Evolutionary conservation across 192 early-diverging fungal genomes (phyloP).

Genomic region (Endogone sp.): DNA sequence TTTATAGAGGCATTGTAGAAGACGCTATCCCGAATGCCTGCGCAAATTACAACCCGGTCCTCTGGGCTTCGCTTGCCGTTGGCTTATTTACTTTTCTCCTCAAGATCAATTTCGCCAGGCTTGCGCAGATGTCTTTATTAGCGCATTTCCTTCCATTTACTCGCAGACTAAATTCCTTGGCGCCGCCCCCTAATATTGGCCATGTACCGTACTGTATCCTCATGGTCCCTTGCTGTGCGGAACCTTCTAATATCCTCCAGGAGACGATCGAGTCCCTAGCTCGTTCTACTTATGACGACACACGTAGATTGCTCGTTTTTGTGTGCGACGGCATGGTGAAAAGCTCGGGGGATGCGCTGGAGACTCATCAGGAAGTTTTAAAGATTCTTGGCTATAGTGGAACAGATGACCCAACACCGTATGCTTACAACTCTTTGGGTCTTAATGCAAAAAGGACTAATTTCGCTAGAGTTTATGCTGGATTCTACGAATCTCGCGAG

Average conservation of each 20-base stretch:
- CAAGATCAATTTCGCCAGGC: conserved; percentile 33
- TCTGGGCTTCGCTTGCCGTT: conserved; percentile 32
- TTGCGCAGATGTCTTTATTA: conserved; percentile 11
- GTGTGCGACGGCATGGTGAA: conserved; percentile 67
- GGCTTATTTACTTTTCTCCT: conserved; percentile 26
- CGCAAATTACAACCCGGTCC: conserved; percentile 23
- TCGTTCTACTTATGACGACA: conserved; percentile 58
- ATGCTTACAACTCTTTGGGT: conserved; percentile 49
- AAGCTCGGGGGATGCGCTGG: conserved; percentile 49
- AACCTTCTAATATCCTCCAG: conserved; percentile 54
- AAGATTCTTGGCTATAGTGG: conserved; percentile 65
- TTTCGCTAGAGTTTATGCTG: conserved; percentile 68
- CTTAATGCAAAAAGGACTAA: conserved; percentile 54
- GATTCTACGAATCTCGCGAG: conserved; percentile 46
- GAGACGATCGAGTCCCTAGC: conserved; percentile 66
- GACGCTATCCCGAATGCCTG: conserved; percentile 16
- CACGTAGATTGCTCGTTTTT: conserved; percentile 63
- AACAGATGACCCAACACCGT: conserved; percentile 37
- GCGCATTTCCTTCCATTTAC: conserved; percentile 13
- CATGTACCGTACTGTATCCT: conserved; percentile 35
- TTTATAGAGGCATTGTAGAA: conserved; percentile 20
- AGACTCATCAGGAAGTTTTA: conserved; percentile 58
- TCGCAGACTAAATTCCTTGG: not conserved
- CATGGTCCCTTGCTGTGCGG: conserved; percentile 68
- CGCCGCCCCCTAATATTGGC: not conserved